Evolutionary conservation across 1,284 basidiomycete genomes (phyloP), one percentile per base, ranked within the genome.

Genomic region (Rhodotorula glutinis): DNA sequence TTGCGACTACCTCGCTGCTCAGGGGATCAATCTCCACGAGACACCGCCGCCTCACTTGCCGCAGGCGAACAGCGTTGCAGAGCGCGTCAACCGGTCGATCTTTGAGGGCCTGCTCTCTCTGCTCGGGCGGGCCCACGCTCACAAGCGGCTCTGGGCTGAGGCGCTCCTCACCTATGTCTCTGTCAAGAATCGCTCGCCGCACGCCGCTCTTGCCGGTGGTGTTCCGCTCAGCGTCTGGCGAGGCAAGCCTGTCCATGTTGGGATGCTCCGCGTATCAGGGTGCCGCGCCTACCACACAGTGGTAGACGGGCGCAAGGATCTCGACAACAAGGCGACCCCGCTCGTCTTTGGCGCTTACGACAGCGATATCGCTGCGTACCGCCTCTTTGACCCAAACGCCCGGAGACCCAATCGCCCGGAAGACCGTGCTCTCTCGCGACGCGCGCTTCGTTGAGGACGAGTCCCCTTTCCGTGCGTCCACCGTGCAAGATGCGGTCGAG

Each of bases 41-140:
- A 71, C 77, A 19, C 79, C 77, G 21, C 73, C 78, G 0, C 80
- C 81, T 62, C 76, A 82, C 63, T 76, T 78, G 2, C 79, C 78
- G 4, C 67, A 75, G 57, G 23, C 74, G 63, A 81, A 79, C 69
- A 65, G 80, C 71, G 70, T 75, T 46, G 72, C 78, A 0, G 74
- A 77, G 70, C 58, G 78, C 58, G 14, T 70, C 29, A 71, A 77
- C 69, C 58, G 77, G 2, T 80, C 77, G 3, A 73, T 75, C 21
- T 52, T 76, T 3, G 74, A 77, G n/a, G 70, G 67, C 33, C 69
- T 69, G 13, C 60, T 76, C 3, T 73, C 76, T 1, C 72, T 80
- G 65, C 70, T 80, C 0, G 51, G 73, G 10, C 65, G 68, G 21
- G 38, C 77, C 0, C 62, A 69, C 14, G 69, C 81, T 0, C 79